Base-by-base conservation (phyloP, 345 rosid genomes). In the Moricandia moricandioides region DNA sequence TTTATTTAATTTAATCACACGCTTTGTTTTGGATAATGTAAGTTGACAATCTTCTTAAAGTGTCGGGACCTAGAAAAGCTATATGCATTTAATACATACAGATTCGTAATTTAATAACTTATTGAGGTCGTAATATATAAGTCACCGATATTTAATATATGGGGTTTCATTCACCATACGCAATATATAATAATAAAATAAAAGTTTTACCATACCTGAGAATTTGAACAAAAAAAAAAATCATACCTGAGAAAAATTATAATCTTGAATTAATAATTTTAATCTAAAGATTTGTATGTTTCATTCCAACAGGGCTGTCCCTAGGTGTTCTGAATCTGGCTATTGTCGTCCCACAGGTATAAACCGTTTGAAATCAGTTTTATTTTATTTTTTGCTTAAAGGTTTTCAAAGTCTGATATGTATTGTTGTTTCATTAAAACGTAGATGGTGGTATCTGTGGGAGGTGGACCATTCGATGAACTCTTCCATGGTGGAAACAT, bases 401-500 rank as follows among this genome's bases (percentile, higher is more conserved):
- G n/a, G n/a, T n/a, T n/a, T n/a, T n/a, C n/a, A n/a, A n/a, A n/a
- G 4, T 11, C 70, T 62, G 1, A 69, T 13, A 13, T 7, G 40
- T 49, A 12, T 16, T 13, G 3, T 74, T 54, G 70, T 40, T 61
- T 51, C 21, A n/a, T 68, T 5, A 60, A 62, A 77, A 63, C 4
- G n/a, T 77, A 93, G 96, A 91, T 93, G 89, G 0, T 93, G 14
- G 84, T 93, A 37, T 89, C 98, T 0, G 69, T 86, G 6, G 81
- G 82, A 11, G 83, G 86, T 7, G 98, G 98, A 57, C 92, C 89
- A 11, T 81, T 87, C 60, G 98, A 93, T 45, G 84, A 83, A 30
- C 26, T 88, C 12, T 89, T 87, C 37, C 94, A 97, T 63, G 98
- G 97, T 0, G 97, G 98, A 12, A 93, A 93, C 79, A 64, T 83